These are phyloP conservation scores for Pyronema omphalodes DNA, from an alignment of 495 filamentous ascomycete species.

Conservation along the genomic window DNA sequence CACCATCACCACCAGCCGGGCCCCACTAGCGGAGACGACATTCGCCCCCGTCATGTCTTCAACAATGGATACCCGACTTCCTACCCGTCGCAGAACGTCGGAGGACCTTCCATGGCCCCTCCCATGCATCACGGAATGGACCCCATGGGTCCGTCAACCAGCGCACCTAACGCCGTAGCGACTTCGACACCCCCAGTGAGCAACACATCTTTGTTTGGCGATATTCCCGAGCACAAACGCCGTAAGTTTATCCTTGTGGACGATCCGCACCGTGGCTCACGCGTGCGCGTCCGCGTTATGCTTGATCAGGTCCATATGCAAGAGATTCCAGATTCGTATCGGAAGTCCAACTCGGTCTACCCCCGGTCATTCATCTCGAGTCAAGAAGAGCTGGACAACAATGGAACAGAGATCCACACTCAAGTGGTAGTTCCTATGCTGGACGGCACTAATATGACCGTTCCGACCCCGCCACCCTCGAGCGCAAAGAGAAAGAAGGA, in stretches of 20 bases:
- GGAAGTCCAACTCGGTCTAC: constrained; percentile 69
- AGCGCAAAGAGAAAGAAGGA: constrained; percentile 53
- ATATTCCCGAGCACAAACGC: constrained; percentile 69
- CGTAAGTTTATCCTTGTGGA: constrained; percentile 94
- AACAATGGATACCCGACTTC: constrained; percentile 44
- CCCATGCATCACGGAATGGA: constrained; percentile 51
- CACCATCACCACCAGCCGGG: constrained; percentile 29
- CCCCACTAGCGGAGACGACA: constrained; percentile 33
- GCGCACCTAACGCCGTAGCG: constrained; percentile 17
- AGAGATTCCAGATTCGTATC: constrained; percentile 87
- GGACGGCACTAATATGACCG: constrained; percentile 48
- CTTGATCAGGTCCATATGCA: constrained; percentile 76
- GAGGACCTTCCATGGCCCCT: constrained; percentile 49
- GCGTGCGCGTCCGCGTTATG: constrained; percentile 71
- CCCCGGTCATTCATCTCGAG: constrained; percentile 71
- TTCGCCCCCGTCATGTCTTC: constrained; percentile 64
- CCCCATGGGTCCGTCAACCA: constrained; percentile 29
- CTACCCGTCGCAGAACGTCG: constrained; percentile 35
- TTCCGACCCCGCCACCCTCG: constrained; percentile 55
- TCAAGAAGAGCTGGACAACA: constrained; percentile 39
- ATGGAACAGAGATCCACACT: constrained; percentile 34
- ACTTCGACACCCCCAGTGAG: constrained; percentile 27
- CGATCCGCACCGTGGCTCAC: constrained; percentile 55
- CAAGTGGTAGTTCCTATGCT: constrained; percentile 51
- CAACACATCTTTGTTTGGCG: constrained; percentile 55